Base-by-base conservation (phyloP, 2,329 filamentous ascomycete species). In the Penicillium sp. region DNA sequence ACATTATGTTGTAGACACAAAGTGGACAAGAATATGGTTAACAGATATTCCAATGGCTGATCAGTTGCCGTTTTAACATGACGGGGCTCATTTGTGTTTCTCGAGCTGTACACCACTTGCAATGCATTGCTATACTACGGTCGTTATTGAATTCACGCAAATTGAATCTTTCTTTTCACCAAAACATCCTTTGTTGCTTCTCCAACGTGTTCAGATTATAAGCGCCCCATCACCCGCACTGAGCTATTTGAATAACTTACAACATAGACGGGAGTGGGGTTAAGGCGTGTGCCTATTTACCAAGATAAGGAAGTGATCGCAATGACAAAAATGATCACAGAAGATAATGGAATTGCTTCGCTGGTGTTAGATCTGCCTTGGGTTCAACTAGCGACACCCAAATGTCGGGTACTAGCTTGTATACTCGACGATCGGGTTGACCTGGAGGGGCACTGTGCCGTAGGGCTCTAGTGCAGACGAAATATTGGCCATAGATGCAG, bases 221-320 rank as follows among this genome's bases (percentile, higher is more conserved):
- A 23, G 62, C 61, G 13, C 64, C 23, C 23, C 50, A 55, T 30
- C 68, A 62, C n/a, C 64, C 63, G 41, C 69, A 63, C 45, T 69
- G 67, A 35, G 68, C 62, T 7, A 43, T 56, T 35, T 62, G 67
- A 40, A 69, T 61, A 19, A 66, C 60, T 64, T 67, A 69, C 61
- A 19, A 66, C 60, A 63, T 67, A 23, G 23, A 39, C 8, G 8
- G 42, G 27, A 29, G 43, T 45, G 43, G 30, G 16, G 43, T 35
- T 23, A 23, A 23, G 23, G 23, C 23, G 23, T 23, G 23, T 3
- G 23, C n/a, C n/a, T n/a, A n/a, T 23, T 23, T 23, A 23, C 23
- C 23, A 3, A 23, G 23, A 23, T 23, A 23, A 23, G 23, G 23
- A 23, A 5, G 23, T 23, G 2, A 27, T 34, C 32, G 6, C 23